Percentiles rank a stretch among this genome's conserved stretches.
Conservation (phyloP, 106 monocot species). For the Dioscorea dumetorum region DNA sequence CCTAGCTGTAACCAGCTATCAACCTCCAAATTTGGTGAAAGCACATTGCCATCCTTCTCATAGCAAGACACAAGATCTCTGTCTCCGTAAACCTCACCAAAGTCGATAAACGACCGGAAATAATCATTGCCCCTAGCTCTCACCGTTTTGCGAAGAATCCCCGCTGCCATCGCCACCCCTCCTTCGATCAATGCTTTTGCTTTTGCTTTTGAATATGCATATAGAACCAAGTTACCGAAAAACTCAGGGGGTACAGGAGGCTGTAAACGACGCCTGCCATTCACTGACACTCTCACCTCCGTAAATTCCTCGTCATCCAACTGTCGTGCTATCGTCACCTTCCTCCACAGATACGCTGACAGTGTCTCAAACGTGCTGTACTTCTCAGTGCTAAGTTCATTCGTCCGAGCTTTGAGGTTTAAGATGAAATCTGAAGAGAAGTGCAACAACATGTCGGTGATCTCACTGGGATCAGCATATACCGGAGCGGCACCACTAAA, state of each 20-base stretch:
- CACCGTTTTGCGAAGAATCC: conserved; percentile 28
- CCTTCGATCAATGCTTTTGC: background rate
- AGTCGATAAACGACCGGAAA: no score
- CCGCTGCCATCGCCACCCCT: conserved; percentile 4
- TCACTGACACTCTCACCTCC: background rate
- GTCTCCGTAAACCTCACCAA: no score
- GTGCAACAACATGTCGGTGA: conserved; percentile 14
- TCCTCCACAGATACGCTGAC: conserved; percentile 12
- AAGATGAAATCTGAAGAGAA: conserved; percentile 7
- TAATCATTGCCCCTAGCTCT: conserved; percentile 16
- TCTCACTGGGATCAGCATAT: no score
- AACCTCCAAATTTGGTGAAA: no score
- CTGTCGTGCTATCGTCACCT: conserved; percentile 15
- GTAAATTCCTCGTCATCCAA: background rate
- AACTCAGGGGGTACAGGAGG: no score
- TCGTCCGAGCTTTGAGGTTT: background rate
- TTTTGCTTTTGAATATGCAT: conserved; percentile 3
- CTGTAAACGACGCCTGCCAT: no score
- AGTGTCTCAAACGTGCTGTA: conserved; percentile 10
- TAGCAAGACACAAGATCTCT: no score
- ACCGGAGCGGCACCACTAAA: no score
- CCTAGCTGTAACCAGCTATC: no score
- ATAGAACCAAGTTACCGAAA: conserved; percentile 21
- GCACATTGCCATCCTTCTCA: no score
- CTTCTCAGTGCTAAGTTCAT: background rate